Conservation (phyloP, 306 rosid species). For the Comarum palustre region DNA sequence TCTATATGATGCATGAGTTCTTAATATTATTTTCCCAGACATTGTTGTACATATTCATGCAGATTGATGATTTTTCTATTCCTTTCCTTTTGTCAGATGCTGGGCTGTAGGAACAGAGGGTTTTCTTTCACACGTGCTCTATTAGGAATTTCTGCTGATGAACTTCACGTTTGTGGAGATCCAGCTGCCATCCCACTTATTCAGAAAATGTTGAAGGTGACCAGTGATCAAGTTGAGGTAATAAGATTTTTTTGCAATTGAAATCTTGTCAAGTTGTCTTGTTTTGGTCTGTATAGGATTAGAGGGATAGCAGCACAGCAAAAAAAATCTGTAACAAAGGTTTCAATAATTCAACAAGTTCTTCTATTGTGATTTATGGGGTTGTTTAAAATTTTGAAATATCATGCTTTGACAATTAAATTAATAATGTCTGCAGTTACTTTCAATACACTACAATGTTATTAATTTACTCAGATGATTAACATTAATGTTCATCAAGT, state of each 20-base stretch:
- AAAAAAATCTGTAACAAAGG: neutral
- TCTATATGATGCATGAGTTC: neutral
- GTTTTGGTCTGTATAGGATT: neutral
- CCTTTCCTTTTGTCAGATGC: conserved; percentile 50
- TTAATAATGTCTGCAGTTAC: neutral
- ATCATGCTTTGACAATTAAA: neutral
- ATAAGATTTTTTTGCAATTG: conserved; percentile 14
- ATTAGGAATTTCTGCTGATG: conserved; percentile 87
- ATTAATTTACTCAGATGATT: conserved; percentile 1
- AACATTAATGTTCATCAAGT: conserved; percentile 8
- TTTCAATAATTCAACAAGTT: conserved; percentile 1
- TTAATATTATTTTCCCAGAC: neutral
- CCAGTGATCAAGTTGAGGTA: conserved; percentile 84
- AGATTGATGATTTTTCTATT: conserved; percentile 18
- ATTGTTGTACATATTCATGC: neutral
- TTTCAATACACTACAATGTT: neutral
- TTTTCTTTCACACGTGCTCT: conserved; percentile 86
- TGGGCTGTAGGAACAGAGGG: conserved; percentile 80
- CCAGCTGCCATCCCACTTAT: conserved; percentile 82
- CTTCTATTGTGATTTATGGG: neutral
- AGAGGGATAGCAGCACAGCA: neutral
- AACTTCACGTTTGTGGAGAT: conserved; percentile 96
- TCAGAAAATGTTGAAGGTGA: conserved; percentile 72
- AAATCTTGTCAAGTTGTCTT: neutral
- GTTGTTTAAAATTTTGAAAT: neutral